Conservation (phyloP, 352 stramenopile species). For the Phytophthora pluvialis region DNA sequence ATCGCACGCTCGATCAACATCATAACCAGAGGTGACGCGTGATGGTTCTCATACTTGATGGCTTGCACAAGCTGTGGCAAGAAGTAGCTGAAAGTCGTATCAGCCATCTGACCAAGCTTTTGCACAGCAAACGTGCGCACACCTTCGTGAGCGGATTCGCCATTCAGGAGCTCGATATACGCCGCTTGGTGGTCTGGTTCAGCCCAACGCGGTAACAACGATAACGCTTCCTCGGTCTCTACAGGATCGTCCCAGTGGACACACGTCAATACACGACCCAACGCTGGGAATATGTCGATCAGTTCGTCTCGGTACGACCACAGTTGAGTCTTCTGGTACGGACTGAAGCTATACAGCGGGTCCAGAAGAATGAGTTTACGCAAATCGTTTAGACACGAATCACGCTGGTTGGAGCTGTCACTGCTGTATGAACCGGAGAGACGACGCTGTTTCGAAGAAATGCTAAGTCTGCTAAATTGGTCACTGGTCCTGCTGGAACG, state of each 20-base stretch:
- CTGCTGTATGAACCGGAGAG: slow-evolving; percentile 60
- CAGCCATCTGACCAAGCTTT: slow-evolving; percentile 76
- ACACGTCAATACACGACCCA: slow-evolving; percentile 76
- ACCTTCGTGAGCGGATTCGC: slow-evolving; percentile 73
- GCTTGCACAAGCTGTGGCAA: slow-evolving; percentile 88
- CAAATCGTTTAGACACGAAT: slow-evolving; percentile 61
- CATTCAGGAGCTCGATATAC: slow-evolving; percentile 81
- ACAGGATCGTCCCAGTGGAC: slow-evolving; percentile 75
- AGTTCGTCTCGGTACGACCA: slow-evolving; percentile 81
- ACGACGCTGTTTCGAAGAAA: slow-evolving; percentile 33
- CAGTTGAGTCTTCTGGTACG: slow-evolving; percentile 80
- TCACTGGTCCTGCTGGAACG: slow-evolving; percentile 51
- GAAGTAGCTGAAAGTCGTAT: slow-evolving; percentile 87
- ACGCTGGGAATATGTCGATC: slow-evolving; percentile 65
- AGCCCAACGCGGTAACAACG: slow-evolving; percentile 67
- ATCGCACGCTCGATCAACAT: slow-evolving; percentile 82
- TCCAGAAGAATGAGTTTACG: slow-evolving; percentile 78
- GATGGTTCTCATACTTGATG: slow-evolving; percentile 89
- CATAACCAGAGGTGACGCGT: slow-evolving; percentile 71
- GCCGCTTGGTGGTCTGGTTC: slow-evolving; percentile 69
- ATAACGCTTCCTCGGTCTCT: slow-evolving; percentile 69
- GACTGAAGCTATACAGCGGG: slow-evolving; percentile 73
- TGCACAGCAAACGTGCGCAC: slow-evolving; percentile 75
- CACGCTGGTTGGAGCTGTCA: slow-evolving; percentile 53
- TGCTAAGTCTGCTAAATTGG: slow-evolving; percentile 48